Base-by-base conservation (phyloP, 108 stramenopile genomes). In the Cyclostephanos tholiformis region DNA sequence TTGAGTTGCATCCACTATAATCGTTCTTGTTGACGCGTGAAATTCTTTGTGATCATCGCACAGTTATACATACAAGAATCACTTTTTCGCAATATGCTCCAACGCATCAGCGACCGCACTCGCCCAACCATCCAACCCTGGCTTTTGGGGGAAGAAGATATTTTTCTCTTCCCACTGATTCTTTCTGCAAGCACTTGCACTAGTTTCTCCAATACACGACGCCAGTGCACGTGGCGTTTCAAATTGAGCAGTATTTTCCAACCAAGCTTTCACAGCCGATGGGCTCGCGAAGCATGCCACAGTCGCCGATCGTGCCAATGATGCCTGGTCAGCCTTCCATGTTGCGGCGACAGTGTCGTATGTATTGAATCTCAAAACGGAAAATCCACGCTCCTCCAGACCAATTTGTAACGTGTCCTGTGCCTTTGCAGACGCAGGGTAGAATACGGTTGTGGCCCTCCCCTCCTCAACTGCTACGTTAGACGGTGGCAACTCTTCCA, bases 151-250 rank as follows among this genome's bases (percentile, higher is more conserved):
- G 77, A 81, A 95, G 69, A 87, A 92, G 16, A 95, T 92, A 49
- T 78, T 64, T 16, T 69, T 61, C 65, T 89, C 90, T 8, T 74
- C 32, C 87, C 88, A 92, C 22, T 80, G 77, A 46, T 72, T 62
- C 60, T 87, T 82, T 30, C 75, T 79, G 70, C 90, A 91, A 13
- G 87, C 90, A 11, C 46, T 67, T 23, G 90, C 90, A 79, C 89
- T 91, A 10, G 94, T 95, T 68, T 85, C 82, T 35, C 94, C 94
- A 63, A 95, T 95, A 52, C 94, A 95, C n/a, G 87, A 90, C 26
- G 94, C 94, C 27, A 90, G 51, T n/a, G 72, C 79, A 41, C 72
- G 61, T 32, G 41, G 87, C 69, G 25, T 61, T 51, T 64, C 71
- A 23, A 67, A 69, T 80, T 82, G 49, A 10, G 77, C 59, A 26